Conservation (phyloP, 345 rosid genomes). For the Salix brachista region DNA sequence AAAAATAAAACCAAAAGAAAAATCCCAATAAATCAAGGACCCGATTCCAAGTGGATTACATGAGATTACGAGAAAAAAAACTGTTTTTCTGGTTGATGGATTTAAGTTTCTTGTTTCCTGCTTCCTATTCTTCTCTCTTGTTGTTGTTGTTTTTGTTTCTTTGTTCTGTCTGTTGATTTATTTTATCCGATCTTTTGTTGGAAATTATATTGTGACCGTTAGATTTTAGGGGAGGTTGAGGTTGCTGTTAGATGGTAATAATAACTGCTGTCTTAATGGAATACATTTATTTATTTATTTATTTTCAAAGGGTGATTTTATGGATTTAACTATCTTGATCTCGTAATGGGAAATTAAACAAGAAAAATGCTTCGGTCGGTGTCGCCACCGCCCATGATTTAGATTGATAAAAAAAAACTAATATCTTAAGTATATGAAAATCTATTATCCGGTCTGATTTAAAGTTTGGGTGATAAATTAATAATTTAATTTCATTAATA, state of each 20-base stretch:
- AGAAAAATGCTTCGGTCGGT: too few relatives aligned
- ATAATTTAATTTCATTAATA: too few relatives aligned
- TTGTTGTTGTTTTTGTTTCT: conserved; percentile 8
- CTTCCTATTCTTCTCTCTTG: neutral
- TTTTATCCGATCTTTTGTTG: conserved; percentile 14
- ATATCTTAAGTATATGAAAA: too few relatives aligned
- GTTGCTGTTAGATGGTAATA: conserved; percentile 30
- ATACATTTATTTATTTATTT: neutral
- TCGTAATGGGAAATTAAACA: too few relatives aligned
- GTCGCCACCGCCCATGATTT: too few relatives aligned
- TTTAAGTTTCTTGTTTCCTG: neutral
- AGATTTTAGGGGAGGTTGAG: conserved; percentile 31
- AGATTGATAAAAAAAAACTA: too few relatives aligned
- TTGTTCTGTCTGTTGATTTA: neutral
- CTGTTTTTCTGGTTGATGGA: neutral
- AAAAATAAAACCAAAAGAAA: neutral
- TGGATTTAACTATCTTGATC: neutral
- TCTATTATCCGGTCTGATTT: too few relatives aligned
- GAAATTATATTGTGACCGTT: conserved; percentile 29
- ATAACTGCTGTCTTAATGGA: conserved; percentile 44
- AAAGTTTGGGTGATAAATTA: too few relatives aligned
- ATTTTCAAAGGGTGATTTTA: neutral
- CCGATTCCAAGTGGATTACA: neutral
- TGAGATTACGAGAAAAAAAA: neutral
- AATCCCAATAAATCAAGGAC: neutral